Conservation (phyloP, 2,329 filamentous ascomycete genomes). For the Cytospora leucostoma region DNA sequence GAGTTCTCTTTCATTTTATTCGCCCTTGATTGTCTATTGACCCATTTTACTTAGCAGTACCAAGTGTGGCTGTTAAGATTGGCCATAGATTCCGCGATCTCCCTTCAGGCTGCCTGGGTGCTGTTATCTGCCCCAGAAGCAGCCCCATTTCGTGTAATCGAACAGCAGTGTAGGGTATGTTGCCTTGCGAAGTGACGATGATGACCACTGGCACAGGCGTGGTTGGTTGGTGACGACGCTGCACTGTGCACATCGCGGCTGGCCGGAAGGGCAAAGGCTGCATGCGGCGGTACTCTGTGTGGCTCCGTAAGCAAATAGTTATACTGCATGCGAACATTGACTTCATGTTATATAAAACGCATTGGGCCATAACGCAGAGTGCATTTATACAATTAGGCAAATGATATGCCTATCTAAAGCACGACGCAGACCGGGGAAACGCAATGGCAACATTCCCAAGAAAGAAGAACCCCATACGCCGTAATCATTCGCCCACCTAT, state of each 20-base stretch:
- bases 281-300: too few species aligned
- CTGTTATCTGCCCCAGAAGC: too few species aligned
- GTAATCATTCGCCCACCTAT: constrained; percentile 50
- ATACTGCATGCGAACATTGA: neutral
- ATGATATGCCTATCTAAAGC: neutral
- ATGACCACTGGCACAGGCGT: too few species aligned
- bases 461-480: neutral
- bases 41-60: neutral
- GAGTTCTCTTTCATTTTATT: neutral
- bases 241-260: too few species aligned
- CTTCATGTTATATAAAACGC: neutral
- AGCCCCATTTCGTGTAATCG: too few species aligned
- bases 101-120: too few species aligned
- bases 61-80: neutral
- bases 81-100: too few species aligned
- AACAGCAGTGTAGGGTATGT: too few species aligned
- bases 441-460: neutral
- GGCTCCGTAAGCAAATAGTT: too few species aligned
- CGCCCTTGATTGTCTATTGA: neutral
- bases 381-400: neutral
- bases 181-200: too few species aligned
- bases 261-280: too few species aligned
- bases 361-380: neutral
- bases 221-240: too few species aligned
- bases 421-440: neutral